Conservation (phyloP, 306 rosid species). For the Pyrus betulifolia region DNA sequence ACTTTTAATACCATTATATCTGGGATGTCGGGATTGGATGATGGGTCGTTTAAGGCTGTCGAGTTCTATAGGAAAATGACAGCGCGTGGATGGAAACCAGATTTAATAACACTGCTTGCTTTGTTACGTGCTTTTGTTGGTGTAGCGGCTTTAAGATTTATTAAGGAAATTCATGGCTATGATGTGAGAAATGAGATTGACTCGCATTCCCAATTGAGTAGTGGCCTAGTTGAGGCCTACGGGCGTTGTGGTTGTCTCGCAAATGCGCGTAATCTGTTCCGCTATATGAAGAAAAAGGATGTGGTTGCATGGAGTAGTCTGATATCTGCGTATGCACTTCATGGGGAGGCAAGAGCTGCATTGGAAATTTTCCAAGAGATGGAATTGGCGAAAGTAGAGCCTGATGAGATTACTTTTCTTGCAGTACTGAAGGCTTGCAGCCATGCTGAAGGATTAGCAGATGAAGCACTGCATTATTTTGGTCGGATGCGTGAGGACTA, state of each 20-base stretch:
- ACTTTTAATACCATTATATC: constrained; percentile 60
- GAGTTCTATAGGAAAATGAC: constrained; percentile 44
- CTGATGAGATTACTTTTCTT: constrained; percentile 63
- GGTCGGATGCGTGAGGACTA: constrained; percentile 38
- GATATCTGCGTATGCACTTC: constrained; percentile 62
- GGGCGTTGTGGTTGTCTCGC: constrained; percentile 58
- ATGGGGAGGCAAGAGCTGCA: constrained; percentile 61
- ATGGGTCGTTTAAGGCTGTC: constrained; percentile 39
- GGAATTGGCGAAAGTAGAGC: constrained; percentile 47
- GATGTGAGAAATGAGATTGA: constrained; percentile 42
- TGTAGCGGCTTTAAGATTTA: constrained; percentile 41
- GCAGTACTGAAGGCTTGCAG: constrained; percentile 70
- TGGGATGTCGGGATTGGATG: constrained; percentile 22
- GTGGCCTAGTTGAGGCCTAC: constrained; percentile 66
- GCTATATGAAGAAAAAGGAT: constrained; percentile 42
- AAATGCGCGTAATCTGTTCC: constrained; percentile 31
- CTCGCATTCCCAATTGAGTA: constrained; percentile 45
- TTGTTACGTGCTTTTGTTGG: constrained; percentile 51
- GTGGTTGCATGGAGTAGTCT: constrained; percentile 74
- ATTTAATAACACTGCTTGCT: constrained; percentile 56
- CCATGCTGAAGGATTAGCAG: constrained; percentile 55
- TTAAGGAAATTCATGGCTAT: constrained; percentile 67
- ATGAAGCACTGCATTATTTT: constrained; percentile 57
- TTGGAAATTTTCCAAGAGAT: constrained; percentile 40
- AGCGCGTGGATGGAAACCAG: constrained; percentile 30